Conservation (phyloP, 768 basidiomycete genomes). For the Boletus rubescentipes region DNA sequence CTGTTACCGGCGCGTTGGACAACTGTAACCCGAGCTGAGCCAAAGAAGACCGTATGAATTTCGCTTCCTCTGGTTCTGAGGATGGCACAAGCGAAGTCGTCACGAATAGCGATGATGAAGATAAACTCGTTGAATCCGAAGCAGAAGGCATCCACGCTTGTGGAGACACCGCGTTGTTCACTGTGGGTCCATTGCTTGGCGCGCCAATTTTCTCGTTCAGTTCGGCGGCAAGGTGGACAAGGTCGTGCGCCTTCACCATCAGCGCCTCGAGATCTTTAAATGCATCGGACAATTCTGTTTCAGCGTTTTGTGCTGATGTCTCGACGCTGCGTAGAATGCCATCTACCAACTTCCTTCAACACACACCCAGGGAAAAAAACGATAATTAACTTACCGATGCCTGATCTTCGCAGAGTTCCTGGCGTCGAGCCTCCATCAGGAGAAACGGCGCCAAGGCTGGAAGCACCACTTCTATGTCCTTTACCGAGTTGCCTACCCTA, state of each 20-base stretch:
- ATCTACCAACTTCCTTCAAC: conserved; percentile 44
- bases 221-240: conserved; percentile 87
- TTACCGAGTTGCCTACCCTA: conserved; percentile 34
- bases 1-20: conserved; percentile 76
- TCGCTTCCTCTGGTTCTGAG: conserved; percentile 77
- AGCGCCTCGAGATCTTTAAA: conserved; percentile 86
- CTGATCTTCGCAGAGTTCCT: conserved; percentile 22
- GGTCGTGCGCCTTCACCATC: conserved; percentile 89
- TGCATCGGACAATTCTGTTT: conserved; percentile 69
- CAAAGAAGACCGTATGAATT: conserved; percentile 84
- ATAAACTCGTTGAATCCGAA: conserved; percentile 20
- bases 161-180: conserved; percentile 2
- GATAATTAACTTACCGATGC: conserved; percentile 26
- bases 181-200: conserved; percentile 16
- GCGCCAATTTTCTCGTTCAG: conserved; percentile 80
- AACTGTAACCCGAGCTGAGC: conserved; percentile 86
- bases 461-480: conserved; percentile 18
- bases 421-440: conserved; percentile 18
- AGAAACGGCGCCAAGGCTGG: conserved; percentile 18
- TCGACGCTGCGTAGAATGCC: conserved; percentile 81
- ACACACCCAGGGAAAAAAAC: neutral
- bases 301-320: conserved; percentile 58
- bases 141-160: conserved; percentile 18
- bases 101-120: conserved; percentile 24
- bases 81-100: conserved; percentile 35